phyloP scores from a whole-genome alignment of 331 rosid species.

The Phaseolus coccineus region DNA sequence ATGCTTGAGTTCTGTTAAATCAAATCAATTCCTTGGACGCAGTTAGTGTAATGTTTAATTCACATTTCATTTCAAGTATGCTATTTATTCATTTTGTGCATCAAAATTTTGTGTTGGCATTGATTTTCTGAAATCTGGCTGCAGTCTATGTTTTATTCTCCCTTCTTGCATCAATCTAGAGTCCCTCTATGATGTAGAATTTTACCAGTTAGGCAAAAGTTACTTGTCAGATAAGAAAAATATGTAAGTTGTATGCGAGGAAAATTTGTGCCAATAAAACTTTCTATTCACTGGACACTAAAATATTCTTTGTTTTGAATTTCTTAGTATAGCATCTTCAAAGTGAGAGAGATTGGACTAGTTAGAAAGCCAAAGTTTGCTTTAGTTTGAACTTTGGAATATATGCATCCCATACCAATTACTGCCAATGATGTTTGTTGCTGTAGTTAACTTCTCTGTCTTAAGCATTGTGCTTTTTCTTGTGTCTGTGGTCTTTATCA shows the following conservation, averaged over 20 bases:
- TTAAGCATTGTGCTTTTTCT: background rate
- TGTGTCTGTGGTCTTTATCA: background rate
- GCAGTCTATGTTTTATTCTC: constrained; percentile 1
- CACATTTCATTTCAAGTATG: constrained; percentile 31
- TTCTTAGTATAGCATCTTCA: background rate
- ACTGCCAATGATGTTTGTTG: constrained; percentile 1
- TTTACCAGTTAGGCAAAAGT: background rate
- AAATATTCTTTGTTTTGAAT: background rate
- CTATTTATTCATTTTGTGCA: constrained; percentile 42
- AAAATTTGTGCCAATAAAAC: background rate
- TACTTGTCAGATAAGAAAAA: constrained; percentile 23
- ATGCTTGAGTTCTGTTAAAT: constrained; percentile 51
- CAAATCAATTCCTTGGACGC: constrained; percentile 48
- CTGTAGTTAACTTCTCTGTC: background rate
- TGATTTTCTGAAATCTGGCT: constrained; percentile 19
- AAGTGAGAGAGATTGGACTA: constrained; percentile 18
- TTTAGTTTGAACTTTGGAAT: constrained; percentile 8
- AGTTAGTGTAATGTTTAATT: constrained; percentile 43
- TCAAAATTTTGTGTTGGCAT: constrained; percentile 9
- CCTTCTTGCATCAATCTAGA: constrained; percentile 26
- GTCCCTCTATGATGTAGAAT: constrained; percentile 1
- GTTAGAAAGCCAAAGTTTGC: constrained; percentile 5
- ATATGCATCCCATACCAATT: background rate
- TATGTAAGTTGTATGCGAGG: background rate
- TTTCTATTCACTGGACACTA: background rate